Evolutionary conservation across 345 rosid genomes (phyloP).

Genomic region (Laguncularia racemosa): DNA sequence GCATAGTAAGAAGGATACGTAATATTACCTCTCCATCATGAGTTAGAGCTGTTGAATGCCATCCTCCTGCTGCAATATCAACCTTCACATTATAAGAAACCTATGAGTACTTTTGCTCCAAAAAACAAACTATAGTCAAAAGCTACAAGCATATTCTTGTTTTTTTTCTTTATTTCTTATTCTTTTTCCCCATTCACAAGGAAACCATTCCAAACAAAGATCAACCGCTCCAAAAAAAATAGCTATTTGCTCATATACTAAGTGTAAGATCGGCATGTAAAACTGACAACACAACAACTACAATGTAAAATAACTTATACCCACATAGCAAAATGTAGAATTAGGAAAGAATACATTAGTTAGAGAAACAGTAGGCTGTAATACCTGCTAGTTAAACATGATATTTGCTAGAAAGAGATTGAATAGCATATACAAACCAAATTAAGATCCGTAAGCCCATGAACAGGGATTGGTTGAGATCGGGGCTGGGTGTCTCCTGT

Average conservation of each 20-base stretch:
- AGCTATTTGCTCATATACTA: too few species aligned
- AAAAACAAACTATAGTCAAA: neutral
- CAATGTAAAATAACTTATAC: too few species aligned
- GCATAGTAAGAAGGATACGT: neutral
- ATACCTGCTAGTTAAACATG: too few species aligned
- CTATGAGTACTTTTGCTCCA: neutral
- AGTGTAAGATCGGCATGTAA: too few species aligned
- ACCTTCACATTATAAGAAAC: slow-evolving; percentile 38
- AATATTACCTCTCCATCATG: slow-evolving; percentile 65
- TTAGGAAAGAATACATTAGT: too few species aligned
- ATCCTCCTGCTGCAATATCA: slow-evolving; percentile 99
- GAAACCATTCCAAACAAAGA: too few species aligned
- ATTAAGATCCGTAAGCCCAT: slow-evolving; percentile 74
- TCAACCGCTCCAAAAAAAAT: too few species aligned
- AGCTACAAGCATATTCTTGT: neutral
- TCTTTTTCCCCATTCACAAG: too few species aligned
- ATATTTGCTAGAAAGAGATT: neutral
- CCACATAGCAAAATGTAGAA: too few species aligned
- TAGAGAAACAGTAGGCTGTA: too few species aligned
- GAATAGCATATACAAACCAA: slow-evolving; percentile 48
- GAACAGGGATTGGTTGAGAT: slow-evolving; percentile 88
- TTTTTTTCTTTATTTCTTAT: too few species aligned
- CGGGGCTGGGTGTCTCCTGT: slow-evolving; percentile 99
- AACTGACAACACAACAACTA: too few species aligned
- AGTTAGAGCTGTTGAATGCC: slow-evolving; percentile 97